Base-by-base conservation (phyloP, 2,329 filamentous ascomycete genomes). In the Talaromyces sp. region DNA sequence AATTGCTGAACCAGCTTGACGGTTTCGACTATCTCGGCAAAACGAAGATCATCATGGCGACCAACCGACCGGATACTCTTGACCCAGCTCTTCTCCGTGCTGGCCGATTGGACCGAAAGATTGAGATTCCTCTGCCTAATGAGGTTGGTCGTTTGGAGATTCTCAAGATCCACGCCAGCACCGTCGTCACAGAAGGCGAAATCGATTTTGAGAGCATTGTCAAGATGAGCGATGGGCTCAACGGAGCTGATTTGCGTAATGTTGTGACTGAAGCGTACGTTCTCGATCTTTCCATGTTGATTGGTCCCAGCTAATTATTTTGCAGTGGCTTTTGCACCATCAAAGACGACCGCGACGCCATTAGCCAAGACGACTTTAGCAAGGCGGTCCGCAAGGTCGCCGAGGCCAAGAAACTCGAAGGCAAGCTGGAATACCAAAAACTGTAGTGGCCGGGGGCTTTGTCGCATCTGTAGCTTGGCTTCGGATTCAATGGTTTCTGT, bases 11-110 rank as follows among this genome's bases (percentile, higher is more conserved):
- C 79, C 94, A 99, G 77, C 86, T 99, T 58, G 94, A 99, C 74
- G 94, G 95, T 67, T 99, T 99, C 81, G 94, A 99, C 79, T 99
- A 99, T 79, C 84, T 99, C 41, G 94, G 95, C 68, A 97, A 99
- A 83, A 99, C 94, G 59, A 99, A 99, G 83, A 99, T 99, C 75
- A 99, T 99, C 80, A 99, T 99, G 95, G 94, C 92, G 41, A 97
- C 92, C 57, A 97, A 97, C 81, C 83, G 92, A 77, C 92, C 92
- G n/a, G 92, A 97, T 75, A 97, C 92, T 0, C 85, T 97, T 41
- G 92, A 97, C 71, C 92, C 92, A 27, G 92, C 92, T 1, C 82
- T 97, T 68, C 84, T 97, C 54, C 87, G 92, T 79, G 92, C 92
- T 46, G 92, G 92, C 27, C 62, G 62, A 55, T 43, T 64, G 68